These are phyloP conservation scores for Chytriomyces sp. DNA, from an alignment of 192 early-diverging fungal species.

Conservation along the genomic window DNA sequence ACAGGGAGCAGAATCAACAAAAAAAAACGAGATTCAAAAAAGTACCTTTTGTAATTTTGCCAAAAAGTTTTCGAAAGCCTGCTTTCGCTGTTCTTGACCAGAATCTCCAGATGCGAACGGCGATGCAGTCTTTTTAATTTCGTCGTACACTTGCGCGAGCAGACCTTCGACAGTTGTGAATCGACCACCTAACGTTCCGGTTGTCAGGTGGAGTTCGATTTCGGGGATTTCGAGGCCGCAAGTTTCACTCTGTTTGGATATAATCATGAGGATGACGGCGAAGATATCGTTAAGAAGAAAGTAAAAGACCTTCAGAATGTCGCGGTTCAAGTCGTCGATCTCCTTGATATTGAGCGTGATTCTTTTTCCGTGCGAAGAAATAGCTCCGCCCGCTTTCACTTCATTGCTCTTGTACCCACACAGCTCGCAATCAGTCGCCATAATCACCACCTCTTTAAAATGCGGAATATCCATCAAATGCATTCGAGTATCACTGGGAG, in stretches of 20 bases:
- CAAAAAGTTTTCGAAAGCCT: conserved; percentile 72
- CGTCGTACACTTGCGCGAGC: conserved; percentile 84
- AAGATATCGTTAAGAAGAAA: conserved; percentile 13
- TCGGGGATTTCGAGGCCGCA: conserved; percentile 90
- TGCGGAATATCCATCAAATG: no score
- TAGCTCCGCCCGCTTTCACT: conserved; percentile 92
- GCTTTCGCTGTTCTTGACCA: conserved; percentile 53
- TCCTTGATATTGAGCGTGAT: conserved; percentile 86
- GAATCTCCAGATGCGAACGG: conserved; percentile 81
- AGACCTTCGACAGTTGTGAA: conserved; percentile 97
- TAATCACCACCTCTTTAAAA: conserved; percentile 95
- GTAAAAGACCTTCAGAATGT: conserved; percentile 81
- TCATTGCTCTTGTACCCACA: conserved; percentile 97
- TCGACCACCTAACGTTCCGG: conserved; percentile 90
- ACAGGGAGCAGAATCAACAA: not conserved
- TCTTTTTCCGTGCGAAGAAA: conserved; percentile 75
- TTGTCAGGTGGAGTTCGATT: conserved; percentile 80
- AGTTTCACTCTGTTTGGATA: conserved; percentile 70
- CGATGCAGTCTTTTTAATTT: conserved; percentile 65
- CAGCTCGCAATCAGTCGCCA: conserved; percentile 87
- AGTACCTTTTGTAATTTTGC: conserved; percentile 69
- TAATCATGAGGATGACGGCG: not conserved
- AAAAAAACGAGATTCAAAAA: conserved; percentile 33
- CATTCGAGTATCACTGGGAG: no score
- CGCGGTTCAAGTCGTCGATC: conserved; percentile 85